These are phyloP conservation scores for Lachancea dasiensis DNA, from an alignment of 805 yeast species.

Conservation along the genomic window DNA sequence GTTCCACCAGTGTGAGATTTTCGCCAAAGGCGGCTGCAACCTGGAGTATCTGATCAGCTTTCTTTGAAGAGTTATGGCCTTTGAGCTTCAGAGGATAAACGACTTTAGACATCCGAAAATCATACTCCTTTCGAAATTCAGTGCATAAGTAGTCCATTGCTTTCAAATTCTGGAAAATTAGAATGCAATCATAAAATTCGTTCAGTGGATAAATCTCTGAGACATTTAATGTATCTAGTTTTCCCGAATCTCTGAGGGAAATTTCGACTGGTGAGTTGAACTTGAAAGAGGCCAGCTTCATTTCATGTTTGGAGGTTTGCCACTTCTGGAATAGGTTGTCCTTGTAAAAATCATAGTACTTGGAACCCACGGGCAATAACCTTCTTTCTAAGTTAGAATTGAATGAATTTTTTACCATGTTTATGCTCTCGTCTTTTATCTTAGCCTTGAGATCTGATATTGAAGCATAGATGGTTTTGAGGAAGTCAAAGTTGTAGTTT, in stretches of 20 bases:
- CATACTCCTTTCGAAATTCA: conserved; percentile 65
- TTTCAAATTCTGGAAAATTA: conserved; percentile 72
- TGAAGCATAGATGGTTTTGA: conserved; percentile 64
- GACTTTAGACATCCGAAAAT: conserved; percentile 61
- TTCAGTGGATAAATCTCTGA: conserved; percentile 47
- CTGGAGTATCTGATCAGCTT: conserved; percentile 20
- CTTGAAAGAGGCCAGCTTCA: conserved; percentile 45
- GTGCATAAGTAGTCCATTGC: conserved; percentile 54
- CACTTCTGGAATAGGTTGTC: conserved; percentile 48
- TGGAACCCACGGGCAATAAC: conserved; percentile 39
- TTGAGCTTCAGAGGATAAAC: conserved; percentile 58
- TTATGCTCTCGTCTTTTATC: conserved; percentile 69
- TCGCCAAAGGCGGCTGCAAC: conserved; percentile 30
- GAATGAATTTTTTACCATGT: conserved; percentile 60
- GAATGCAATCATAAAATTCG: conserved; percentile 75
- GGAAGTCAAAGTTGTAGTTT: conserved; percentile 56
- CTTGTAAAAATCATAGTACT: conserved; percentile 47
- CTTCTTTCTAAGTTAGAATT: conserved; percentile 56
- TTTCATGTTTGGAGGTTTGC: conserved; percentile 52
- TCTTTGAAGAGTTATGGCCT: conserved; percentile 18
- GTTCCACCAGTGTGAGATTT: conserved; percentile 16
- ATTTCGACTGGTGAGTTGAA: conserved; percentile 84
- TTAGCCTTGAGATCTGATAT: conserved; percentile 69
- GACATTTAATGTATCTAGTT: conserved; percentile 34
- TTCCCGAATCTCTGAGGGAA: conserved; percentile 59